Percentiles rank a stretch among this genome's conserved stretches.
Evolutionary conservation across 2,329 filamentous ascomycete species (phyloP).

Genomic region (Colletotrichum echinochloae): DNA sequence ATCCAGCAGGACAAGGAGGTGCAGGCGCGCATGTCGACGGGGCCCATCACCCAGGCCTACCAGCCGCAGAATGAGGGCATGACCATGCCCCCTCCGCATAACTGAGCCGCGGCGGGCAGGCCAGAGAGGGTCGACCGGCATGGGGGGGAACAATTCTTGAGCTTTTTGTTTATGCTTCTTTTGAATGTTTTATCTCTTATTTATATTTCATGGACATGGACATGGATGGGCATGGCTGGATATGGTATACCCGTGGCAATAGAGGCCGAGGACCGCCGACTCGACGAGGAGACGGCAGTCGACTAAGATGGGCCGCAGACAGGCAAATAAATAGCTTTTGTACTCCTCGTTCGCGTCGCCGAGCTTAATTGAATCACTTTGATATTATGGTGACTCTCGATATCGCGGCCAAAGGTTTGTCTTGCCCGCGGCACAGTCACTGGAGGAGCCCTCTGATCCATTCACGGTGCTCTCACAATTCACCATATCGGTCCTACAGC

Average conservation of each 20-base stretch:
- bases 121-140: too few species aligned
- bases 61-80: slow-evolving; percentile 54
- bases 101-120: background rate
- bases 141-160: too few species aligned
- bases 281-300: background rate
- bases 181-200: background rate
- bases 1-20: slow-evolving; percentile 71
- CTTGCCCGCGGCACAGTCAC: background rate
- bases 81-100: slow-evolving; percentile 48
- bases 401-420: too few species aligned
- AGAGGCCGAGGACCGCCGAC: background rate
- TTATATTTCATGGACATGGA: slow-evolving; percentile 2
- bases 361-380: background rate
- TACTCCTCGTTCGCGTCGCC: background rate
- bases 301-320: background rate
- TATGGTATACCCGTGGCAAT: slow-evolving; percentile 31
- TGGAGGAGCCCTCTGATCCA: background rate
- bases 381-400: too few species aligned
- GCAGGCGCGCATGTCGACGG: slow-evolving; percentile 45
- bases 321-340: background rate
- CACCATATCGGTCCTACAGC: background rate
- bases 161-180: too few species aligned
- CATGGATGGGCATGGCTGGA: slow-evolving; percentile 2
- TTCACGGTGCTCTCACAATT: background rate
- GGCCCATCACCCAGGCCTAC: slow-evolving; percentile 49